A percentile compares a stretch with the other conserved stretches of the same genome.
Evolutionary conservation across 225 moss, liverwort and hornwort genomes (phyloP).

Genomic region (Marchantia paleacea): DNA sequence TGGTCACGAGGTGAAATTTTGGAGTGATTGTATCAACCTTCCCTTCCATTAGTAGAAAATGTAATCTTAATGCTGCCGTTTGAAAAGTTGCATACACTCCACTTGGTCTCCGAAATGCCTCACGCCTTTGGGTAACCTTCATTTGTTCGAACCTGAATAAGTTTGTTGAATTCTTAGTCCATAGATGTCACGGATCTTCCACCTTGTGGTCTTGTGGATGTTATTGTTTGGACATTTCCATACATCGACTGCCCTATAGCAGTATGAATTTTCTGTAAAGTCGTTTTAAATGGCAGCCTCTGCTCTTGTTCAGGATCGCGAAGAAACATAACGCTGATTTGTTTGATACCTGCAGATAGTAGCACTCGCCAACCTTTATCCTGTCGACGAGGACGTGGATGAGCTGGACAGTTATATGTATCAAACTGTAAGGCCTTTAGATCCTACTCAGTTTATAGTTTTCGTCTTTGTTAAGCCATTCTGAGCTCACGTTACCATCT

Average conservation of each 20-base stretch:
- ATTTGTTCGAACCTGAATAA: neutral
- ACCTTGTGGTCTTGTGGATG: neutral
- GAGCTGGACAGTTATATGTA: constrained; percentile 99
- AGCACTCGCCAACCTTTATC: constrained; percentile 87
- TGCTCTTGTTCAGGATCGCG: neutral
- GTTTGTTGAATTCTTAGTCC: neutral
- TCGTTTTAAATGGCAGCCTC: neutral
- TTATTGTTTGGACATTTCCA: neutral
- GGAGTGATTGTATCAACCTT: too few relatives aligned
- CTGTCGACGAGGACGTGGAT: constrained; percentile 71
- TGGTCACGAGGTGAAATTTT: constrained; percentile 68
- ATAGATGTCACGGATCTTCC: too few relatives aligned
- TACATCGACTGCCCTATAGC: neutral
- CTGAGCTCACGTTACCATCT: neutral
- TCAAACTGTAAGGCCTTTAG: constrained; percentile 67
- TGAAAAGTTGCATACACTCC: neutral
- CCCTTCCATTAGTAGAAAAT: neutral
- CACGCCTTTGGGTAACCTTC: neutral
- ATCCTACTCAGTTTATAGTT: neutral
- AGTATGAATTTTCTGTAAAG: neutral
- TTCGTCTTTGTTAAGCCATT: neutral
- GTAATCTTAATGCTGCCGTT: too few relatives aligned
- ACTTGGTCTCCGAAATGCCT: neutral
- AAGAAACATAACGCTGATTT: neutral
- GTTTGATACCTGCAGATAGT: constrained; percentile 59